Evolutionary conservation across 106 monocot genomes (phyloP).

Genomic region (Xerophyta viscosa): DNA sequence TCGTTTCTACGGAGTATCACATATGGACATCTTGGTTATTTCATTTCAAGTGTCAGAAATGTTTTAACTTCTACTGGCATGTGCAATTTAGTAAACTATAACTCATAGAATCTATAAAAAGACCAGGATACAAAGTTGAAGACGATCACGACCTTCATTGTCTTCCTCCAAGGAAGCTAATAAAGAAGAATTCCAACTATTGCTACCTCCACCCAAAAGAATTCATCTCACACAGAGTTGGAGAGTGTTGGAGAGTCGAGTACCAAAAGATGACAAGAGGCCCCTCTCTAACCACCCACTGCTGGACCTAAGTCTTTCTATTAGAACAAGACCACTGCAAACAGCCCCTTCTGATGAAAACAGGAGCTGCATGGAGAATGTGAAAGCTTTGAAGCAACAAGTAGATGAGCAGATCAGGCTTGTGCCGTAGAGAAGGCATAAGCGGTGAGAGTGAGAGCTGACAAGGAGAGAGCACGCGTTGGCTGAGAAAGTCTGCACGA

Average conservation of each 20-base stretch:
- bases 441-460: slow-evolving; percentile 54
- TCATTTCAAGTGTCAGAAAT: too few relatives aligned
- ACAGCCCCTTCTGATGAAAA: slow-evolving; percentile 16
- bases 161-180: slow-evolving; percentile 23
- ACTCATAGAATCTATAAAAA: too few relatives aligned
- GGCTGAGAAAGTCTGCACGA: slow-evolving; percentile 63
- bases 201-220: slow-evolving; percentile 8
- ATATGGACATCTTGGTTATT: too few relatives aligned
- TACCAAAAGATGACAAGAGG: not conserved
- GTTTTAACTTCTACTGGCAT: too few relatives aligned
- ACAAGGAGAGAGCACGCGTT: slow-evolving; percentile 57
- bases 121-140: too few relatives aligned
- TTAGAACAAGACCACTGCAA: slow-evolving; percentile 16
- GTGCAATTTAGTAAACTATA: too few relatives aligned
- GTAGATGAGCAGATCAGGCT: slow-evolving; percentile 51
- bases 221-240: not conserved
- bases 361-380: slow-evolving; percentile 6
- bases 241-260: not conserved
- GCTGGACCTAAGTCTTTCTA: slow-evolving; percentile 55
- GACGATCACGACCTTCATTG: not conserved
- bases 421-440: slow-evolving; percentile 51
- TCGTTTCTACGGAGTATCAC: too few relatives aligned
- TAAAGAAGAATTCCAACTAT: slow-evolving; percentile 5
- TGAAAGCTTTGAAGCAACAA: slow-evolving; percentile 45
- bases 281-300: not conserved